Conservation (phyloP, 2,329 filamentous ascomycete genomes). For the Curvularia spicifera region DNA sequence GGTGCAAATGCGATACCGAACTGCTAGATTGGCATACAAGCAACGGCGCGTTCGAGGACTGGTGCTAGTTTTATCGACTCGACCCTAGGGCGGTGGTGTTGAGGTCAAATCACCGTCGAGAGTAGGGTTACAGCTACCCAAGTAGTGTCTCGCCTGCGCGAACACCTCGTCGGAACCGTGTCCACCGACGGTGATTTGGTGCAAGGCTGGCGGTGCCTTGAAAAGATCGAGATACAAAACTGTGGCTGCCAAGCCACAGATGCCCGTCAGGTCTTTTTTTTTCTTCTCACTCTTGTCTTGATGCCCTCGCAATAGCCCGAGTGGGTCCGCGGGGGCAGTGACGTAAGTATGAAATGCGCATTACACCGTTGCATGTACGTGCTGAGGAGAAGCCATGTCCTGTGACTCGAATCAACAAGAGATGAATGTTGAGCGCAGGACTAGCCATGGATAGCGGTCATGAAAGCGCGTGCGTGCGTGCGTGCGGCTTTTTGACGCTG, state of each 20-base stretch:
- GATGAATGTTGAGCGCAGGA: not conserved
- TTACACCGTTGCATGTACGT: not conserved
- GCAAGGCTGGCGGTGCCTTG: not conserved
- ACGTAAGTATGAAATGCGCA: not conserved
- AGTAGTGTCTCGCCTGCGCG: not conserved
- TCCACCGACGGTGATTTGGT: conserved; percentile 3
- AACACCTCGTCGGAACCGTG: conserved; percentile 3
- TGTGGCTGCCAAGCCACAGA: conserved; percentile 1
- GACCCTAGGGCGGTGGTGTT: not conserved
- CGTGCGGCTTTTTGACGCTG: conserved; percentile 5
- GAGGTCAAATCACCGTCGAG: not conserved
- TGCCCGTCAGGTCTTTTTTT: not conserved
- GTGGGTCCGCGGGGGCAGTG: not conserved
- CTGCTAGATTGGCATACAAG: not conserved
- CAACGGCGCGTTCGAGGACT: not conserved
- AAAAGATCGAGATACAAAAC: not conserved
- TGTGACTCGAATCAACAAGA: too few relatives aligned
- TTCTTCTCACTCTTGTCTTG: not conserved
- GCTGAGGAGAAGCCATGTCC: too few relatives aligned
- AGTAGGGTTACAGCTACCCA: not conserved
- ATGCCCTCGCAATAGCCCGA: not conserved
- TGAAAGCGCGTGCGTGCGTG: not conserved
- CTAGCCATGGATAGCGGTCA: not conserved
- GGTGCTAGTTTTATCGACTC: not conserved
- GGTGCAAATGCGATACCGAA: too few relatives aligned